phyloP scores from a whole-genome alignment of 2,329 filamentous ascomycete species.

The Hypoxylon sp. region DNA sequence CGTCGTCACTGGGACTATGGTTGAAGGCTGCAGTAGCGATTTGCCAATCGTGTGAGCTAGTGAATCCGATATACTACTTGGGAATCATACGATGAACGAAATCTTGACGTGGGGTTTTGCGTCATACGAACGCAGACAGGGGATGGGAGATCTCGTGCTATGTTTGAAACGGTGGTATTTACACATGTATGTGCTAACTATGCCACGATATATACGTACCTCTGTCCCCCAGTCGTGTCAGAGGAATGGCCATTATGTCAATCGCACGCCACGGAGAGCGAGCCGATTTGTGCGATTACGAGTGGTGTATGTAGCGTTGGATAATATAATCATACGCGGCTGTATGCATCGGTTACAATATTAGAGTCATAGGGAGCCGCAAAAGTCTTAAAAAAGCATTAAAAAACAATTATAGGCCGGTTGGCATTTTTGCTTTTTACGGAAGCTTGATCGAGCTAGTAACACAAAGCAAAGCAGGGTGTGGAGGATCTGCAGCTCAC shows the following conservation, averaged over 20 bases:
- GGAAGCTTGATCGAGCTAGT: conserved; percentile 32
- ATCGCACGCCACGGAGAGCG: conserved; percentile 21
- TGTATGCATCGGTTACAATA: conserved; percentile 33
- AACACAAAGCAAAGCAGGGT: conserved; percentile 29
- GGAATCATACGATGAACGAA: neutral
- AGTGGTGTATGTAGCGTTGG: conserved; percentile 4
- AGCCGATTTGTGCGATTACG: conserved; percentile 11
- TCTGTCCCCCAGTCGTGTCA: conserved; percentile 47
- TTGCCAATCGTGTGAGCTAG: conserved; percentile 32
- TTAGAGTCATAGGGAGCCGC: conserved; percentile 19
- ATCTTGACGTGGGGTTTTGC: conserved; percentile 20
- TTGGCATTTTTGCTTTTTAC: conserved; percentile 28
- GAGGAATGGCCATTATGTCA: conserved; percentile 47
- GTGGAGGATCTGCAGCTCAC: conserved; percentile 39
- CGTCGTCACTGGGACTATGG: conserved; percentile 74
- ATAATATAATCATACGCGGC: conserved; percentile 23
- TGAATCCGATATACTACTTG: conserved; percentile 9
- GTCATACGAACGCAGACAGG: conserved; percentile 22
- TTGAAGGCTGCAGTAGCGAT: conserved; percentile 75
- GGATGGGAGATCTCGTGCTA: conserved; percentile 19
- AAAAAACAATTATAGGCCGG: conserved; percentile 16
- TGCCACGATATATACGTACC: conserved; percentile 37
- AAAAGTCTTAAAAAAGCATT: conserved; percentile 19
- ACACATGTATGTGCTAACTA: conserved; percentile 20
- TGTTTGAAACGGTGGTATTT: conserved; percentile 20